Evolutionary conservation across 331 rosid species (phyloP).

Genomic region (Malus hybrid): DNA sequence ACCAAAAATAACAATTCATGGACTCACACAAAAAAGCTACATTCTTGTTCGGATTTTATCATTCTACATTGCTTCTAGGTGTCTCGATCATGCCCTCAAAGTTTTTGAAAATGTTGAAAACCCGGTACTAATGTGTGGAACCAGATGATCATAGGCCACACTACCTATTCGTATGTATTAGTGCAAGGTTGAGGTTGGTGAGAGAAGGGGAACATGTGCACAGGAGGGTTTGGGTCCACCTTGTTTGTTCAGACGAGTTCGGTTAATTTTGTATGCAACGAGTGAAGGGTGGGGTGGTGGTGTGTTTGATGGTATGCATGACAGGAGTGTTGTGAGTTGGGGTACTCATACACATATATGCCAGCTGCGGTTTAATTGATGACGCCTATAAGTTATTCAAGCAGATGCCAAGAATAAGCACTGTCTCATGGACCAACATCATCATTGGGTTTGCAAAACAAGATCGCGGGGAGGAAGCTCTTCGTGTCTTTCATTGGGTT

Average conservation of each 20-base stretch:
- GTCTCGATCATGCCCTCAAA: too few species aligned
- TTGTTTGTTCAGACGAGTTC: slow-evolving; percentile 51
- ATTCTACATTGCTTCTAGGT: too few species aligned
- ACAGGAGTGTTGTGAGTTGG: slow-evolving; percentile 66
- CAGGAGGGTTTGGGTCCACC: slow-evolving; percentile 46
- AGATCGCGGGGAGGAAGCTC: slow-evolving; percentile 60
- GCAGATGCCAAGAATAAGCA: slow-evolving; percentile 39
- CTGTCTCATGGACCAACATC: slow-evolving; percentile 71
- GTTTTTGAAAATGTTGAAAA: too few species aligned
- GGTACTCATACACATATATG: slow-evolving; percentile 63
- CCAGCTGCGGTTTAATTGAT: slow-evolving; percentile 54
- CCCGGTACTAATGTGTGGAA: too few species aligned
- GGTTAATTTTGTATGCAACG: slow-evolving; percentile 33
- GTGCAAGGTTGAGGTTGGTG: slow-evolving; percentile 44
- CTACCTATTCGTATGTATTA: slow-evolving; percentile 56
- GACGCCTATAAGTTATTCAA: slow-evolving; percentile 49
- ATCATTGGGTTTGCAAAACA: slow-evolving; percentile 69
- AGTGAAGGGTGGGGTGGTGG: slow-evolving; percentile 8
- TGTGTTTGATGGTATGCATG: slow-evolving; percentile 53
- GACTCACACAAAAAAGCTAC: too few species aligned
- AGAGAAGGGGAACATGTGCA: slow-evolving; percentile 69
- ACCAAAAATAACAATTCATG: too few species aligned
- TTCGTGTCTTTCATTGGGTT: slow-evolving; percentile 27
- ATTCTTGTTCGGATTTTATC: too few species aligned
- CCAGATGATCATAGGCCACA: too few species aligned